These are phyloP conservation scores for Aegilops sharonensis DNA, from an alignment of 176 grass and related monocot genomes.

Conservation along the genomic window DNA sequence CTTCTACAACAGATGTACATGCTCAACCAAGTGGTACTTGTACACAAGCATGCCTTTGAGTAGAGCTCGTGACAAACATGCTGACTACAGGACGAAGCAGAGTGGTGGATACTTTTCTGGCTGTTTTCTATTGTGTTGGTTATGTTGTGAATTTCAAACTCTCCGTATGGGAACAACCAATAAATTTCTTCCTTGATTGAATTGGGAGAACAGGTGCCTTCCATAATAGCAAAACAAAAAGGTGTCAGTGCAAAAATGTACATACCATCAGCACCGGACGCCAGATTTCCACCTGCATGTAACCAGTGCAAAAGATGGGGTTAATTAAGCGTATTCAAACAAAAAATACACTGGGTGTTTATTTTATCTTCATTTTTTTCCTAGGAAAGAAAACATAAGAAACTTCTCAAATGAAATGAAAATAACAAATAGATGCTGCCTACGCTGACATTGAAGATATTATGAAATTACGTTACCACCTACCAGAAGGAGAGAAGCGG, in stretches of 20 bases:
- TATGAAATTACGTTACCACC: background rate
- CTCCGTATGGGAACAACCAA: background rate
- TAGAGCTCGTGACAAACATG: background rate
- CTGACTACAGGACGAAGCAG: background rate
- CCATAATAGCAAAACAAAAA: background rate
- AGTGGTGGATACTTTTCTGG: background rate
- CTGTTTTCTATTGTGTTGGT: background rate
- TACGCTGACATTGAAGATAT: background rate
- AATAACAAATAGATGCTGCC: background rate
- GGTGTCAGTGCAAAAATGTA: background rate
- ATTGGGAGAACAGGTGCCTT: background rate
- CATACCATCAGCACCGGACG: slow-evolving; percentile 90
- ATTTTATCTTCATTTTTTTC: background rate
- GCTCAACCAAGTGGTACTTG: background rate
- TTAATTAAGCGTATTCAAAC: background rate
- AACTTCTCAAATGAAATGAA: background rate
- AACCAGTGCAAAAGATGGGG: background rate
- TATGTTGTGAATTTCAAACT: slow-evolving; percentile 3
- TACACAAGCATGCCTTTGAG: background rate
- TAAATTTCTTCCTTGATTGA: background rate
- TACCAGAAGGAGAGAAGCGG: slow-evolving; percentile 96
- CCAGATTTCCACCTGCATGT: slow-evolving; percentile 71
- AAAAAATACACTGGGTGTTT: background rate
- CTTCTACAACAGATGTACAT: background rate
- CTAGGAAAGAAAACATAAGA: background rate